Evolutionary conservation across 176 grass and related monocot species (phyloP).

Genomic region (Eleusine coracana): DNA sequence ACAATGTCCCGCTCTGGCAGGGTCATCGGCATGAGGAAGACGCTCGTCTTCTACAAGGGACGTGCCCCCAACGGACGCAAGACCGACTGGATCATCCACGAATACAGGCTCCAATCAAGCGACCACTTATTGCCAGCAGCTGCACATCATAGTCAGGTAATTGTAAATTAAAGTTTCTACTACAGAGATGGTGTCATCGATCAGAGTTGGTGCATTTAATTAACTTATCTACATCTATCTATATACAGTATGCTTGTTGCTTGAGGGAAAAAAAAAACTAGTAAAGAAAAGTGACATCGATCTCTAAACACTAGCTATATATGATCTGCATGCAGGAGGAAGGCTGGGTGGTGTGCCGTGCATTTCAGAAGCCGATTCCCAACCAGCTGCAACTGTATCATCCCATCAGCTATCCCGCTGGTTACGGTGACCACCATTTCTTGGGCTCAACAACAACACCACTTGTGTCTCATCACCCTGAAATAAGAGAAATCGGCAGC

Average conservation of each 20-base stretch:
- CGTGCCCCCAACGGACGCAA: slow-evolving; percentile 71
- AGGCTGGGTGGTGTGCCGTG: slow-evolving; percentile 97
- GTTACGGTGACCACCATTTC: background rate
- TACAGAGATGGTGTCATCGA: too few species aligned
- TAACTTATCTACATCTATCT: too few species aligned
- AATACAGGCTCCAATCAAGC: slow-evolving; percentile 64
- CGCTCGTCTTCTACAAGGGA: slow-evolving; percentile 82
- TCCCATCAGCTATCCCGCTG: slow-evolving; percentile 1
- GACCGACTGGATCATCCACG: slow-evolving; percentile 78
- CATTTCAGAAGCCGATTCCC: slow-evolving; percentile 62
- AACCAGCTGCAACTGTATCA: slow-evolving; percentile 30
- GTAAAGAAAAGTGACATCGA: too few species aligned
- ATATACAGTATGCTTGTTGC: too few species aligned
- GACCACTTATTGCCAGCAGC: background rate
- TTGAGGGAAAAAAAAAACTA: too few species aligned
- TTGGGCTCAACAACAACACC: too few species aligned
- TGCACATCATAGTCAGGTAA: background rate
- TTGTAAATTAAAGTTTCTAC: too few species aligned
- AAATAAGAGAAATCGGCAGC: too few species aligned
- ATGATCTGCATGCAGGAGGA: slow-evolving; percentile 57
- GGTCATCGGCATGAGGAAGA: slow-evolving; percentile 91
- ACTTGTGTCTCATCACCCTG: too few species aligned
- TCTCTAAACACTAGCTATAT: too few species aligned
- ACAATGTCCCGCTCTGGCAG: background rate
- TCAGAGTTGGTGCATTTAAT: too few species aligned